phyloP scores from a whole-genome alignment of 345 rosid genomes.

The Firmiana major region DNA sequence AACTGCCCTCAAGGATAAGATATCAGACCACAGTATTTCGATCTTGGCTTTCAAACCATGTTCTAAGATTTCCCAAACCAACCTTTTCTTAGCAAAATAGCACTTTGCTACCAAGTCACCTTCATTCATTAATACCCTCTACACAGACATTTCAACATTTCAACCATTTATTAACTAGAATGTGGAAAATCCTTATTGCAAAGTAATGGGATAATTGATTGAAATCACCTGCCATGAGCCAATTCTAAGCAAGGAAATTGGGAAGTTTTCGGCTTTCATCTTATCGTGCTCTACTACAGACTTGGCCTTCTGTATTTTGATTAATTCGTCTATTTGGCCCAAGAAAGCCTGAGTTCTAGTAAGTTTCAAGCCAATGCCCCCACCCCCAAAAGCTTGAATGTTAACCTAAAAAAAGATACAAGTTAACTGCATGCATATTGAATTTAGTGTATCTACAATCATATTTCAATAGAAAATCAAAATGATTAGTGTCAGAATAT shows the following conservation, averaged over 20 bases:
- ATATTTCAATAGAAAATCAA: too few relatives aligned
- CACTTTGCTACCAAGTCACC: constrained; percentile 56
- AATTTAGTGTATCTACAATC: too few relatives aligned
- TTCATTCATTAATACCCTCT: constrained; percentile 34
- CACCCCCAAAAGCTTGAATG: neutral
- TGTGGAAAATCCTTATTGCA: neutral
- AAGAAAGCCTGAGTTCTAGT: neutral
- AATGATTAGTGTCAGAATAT: too few relatives aligned
- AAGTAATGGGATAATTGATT: neutral
- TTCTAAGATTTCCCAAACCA: constrained; percentile 62
- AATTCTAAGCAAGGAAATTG: constrained; percentile 25
- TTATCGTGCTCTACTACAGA: neutral
- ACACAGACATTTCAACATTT: neutral
- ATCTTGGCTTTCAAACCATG: constrained; percentile 39
- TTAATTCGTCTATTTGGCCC: neutral
- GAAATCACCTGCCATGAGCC: constrained; percentile 46
- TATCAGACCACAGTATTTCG: constrained; percentile 34
- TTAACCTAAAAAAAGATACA: neutral
- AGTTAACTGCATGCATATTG: neutral
- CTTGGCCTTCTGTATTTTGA: neutral
- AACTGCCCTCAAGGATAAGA: constrained; percentile 17
- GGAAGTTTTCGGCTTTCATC: constrained; percentile 8
- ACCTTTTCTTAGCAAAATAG: constrained; percentile 48
- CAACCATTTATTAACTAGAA: neutral
- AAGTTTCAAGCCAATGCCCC: neutral